A percentile compares a stretch with the other conserved stretches of the same genome.
Conservation (phyloP, 768 basidiomycete species). For the Suillus clintonianus region DNA sequence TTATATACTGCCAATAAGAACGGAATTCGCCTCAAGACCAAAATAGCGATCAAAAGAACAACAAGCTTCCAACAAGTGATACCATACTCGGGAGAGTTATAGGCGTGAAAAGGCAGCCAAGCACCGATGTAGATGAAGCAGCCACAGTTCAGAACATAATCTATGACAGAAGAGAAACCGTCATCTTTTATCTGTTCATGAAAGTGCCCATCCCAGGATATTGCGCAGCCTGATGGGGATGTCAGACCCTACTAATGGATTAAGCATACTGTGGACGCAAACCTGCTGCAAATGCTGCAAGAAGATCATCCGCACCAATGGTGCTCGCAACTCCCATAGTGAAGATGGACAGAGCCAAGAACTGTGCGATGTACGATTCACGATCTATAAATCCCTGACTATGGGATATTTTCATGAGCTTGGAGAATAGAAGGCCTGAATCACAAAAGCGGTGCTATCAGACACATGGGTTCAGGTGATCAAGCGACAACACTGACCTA, state of each 20-base stretch:
- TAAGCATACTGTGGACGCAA: conserved; percentile 8
- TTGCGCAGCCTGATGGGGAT: conserved; percentile 70
- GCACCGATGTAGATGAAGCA: conserved; percentile 89
- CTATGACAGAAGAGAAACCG: conserved; percentile 86
- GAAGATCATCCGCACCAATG: conserved; percentile 82
- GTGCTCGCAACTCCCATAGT: conserved; percentile 76
- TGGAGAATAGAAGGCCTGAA: conserved; percentile 63
- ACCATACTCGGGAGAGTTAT: conserved; percentile 56
- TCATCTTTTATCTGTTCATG: conserved; percentile 80
- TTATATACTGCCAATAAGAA: conserved; percentile 72
- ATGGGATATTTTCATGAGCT: conserved; percentile 72
- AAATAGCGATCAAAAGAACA: conserved; percentile 64
- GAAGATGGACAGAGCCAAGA: conserved; percentile 70
- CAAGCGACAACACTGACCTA: conserved; percentile 31
- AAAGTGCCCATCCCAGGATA: conserved; percentile 90
- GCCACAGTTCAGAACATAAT: conserved; percentile 79
- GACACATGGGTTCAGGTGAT: not conserved
- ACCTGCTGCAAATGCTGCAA: conserved; percentile 89
- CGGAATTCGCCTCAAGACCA: conserved; percentile 81
- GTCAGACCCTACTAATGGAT: not conserved
- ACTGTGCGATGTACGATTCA: conserved; percentile 88
- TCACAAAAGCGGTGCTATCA: not conserved
- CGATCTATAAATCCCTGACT: conserved; percentile 65
- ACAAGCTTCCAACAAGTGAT: conserved; percentile 73
- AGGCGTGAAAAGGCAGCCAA: conserved; percentile 71